phyloP scores from a whole-genome alignment of 2,329 filamentous ascomycete species.

The Ascosphaera aggregata region DNA sequence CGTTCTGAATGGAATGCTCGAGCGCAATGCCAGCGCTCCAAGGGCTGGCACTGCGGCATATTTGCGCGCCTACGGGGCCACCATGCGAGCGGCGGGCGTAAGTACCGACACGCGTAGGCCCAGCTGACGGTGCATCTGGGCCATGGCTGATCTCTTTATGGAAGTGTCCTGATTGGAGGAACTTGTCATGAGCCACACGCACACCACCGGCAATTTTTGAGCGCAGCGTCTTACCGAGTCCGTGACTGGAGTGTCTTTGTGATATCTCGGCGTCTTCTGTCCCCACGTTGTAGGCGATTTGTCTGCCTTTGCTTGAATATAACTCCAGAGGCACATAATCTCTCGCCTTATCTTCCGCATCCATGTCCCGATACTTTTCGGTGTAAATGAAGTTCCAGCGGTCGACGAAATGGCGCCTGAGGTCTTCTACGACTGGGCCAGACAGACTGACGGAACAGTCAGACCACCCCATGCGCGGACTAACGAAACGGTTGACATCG shows the following conservation, averaged over 20 bases:
- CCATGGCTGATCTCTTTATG: neutral
- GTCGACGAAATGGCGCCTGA: constrained; percentile 83
- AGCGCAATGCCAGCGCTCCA: constrained; percentile 36
- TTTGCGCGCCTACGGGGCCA: constrained; percentile 91
- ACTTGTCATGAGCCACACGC: constrained; percentile 20
- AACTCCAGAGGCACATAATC: constrained; percentile 61
- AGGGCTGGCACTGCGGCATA: constrained; percentile 59
- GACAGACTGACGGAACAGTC: constrained; percentile 85
- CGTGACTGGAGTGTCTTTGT: neutral
- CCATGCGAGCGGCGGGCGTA: constrained; percentile 41
- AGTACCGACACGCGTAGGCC: neutral
- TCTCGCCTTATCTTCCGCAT: constrained; percentile 38
- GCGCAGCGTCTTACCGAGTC: constrained; percentile 15
- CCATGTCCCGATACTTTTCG: constrained; percentile 91
- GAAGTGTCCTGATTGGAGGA: constrained; percentile 23
- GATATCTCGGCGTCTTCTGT: neutral
- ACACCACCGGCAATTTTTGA: constrained; percentile 19
- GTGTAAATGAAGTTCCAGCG: constrained; percentile 88
- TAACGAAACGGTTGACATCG: constrained; percentile 74
- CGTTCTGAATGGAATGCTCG: constrained; percentile 68
- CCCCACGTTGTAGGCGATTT: constrained; percentile 11
- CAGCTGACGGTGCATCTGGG: neutral
- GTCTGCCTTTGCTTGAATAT: constrained; percentile 54
- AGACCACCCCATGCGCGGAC: constrained; percentile 94
- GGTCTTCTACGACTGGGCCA: constrained; percentile 75